Conservation (phyloP, 331 rosid species). For the Ulmus americana region DNA sequence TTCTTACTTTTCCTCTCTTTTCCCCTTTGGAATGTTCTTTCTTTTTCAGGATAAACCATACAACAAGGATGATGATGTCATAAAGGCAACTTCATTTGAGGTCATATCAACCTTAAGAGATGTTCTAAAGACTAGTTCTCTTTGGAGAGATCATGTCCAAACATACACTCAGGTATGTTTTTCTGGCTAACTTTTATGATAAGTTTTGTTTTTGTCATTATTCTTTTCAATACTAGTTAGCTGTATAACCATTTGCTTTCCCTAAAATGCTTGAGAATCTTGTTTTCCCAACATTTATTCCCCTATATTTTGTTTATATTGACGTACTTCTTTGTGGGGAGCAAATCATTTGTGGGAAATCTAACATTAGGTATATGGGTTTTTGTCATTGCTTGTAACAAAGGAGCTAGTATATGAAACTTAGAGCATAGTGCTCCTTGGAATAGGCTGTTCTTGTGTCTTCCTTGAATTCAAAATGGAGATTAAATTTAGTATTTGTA, state of each 20-base stretch:
- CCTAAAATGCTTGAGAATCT: background rate
- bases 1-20: background rate
- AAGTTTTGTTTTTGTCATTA: slow-evolving; percentile 20
- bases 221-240: slow-evolving; percentile 14
- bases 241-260: slow-evolving; percentile 4
- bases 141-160: slow-evolving; percentile 98
- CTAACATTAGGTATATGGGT: slow-evolving; percentile 7
- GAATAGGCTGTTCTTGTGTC: slow-evolving; percentile 1
- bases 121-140: slow-evolving; percentile 95
- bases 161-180: slow-evolving; percentile 81
- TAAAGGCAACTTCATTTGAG: slow-evolving; percentile 95
- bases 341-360: background rate
- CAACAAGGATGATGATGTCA: slow-evolving; percentile 82
- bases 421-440: slow-evolving; percentile 17
- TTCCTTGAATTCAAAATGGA: slow-evolving; percentile 19
- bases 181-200: slow-evolving; percentile 1
- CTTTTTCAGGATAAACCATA: slow-evolving; percentile 69
- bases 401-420: slow-evolving; percentile 8
- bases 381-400: slow-evolving; percentile 1
- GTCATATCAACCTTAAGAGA: slow-evolving; percentile 91
- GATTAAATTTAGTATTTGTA: slow-evolving; percentile 22
- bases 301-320: background rate
- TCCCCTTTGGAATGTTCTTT: slow-evolving; percentile 18
- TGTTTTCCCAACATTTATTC: background rate
- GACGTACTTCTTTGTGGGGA: background rate